Percentiles rank a stretch among this genome's conserved stretches.
These are phyloP conservation scores for Nevesoporus exiguus DNA, from an alignment of 768 basidiomycete species.

Conservation along the genomic window DNA sequence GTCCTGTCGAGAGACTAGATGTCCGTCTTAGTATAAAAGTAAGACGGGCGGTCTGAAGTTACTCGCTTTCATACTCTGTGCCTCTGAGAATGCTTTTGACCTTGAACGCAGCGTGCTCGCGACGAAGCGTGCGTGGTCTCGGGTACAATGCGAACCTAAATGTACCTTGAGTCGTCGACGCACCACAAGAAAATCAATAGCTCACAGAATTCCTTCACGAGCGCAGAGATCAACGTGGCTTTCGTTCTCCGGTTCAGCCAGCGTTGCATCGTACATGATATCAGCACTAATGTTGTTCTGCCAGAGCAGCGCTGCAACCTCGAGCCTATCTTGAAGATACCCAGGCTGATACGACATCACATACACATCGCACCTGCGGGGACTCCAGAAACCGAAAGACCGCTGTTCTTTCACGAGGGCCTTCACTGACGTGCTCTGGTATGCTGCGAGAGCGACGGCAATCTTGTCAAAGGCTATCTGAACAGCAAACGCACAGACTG, in stretches of 20 bases:
- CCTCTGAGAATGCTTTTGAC: constrained; percentile 80
- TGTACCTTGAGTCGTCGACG: constrained; percentile 35
- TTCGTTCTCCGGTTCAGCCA: constrained; percentile 61
- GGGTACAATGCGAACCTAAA: constrained; percentile 52
- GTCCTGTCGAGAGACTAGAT: constrained; percentile 60
- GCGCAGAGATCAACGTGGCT: constrained; percentile 62
- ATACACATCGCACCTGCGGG: constrained; percentile 86
- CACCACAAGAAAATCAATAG: constrained; percentile 3
- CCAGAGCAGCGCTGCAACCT: constrained; percentile 76
- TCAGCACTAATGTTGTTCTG: constrained; percentile 80
- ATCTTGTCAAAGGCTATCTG: constrained; percentile 82
- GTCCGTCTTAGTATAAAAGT: constrained; percentile 12
- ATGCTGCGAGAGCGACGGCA: constrained; percentile 60
- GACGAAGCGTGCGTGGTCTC: constrained; percentile 50
- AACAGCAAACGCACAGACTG: constrained; percentile 64
- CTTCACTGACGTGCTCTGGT: constrained; percentile 63
- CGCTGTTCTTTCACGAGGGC: constrained; percentile 71
- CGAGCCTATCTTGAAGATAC: constrained; percentile 71
- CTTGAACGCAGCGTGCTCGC: constrained; percentile 70
- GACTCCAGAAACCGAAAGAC: constrained; percentile 88
- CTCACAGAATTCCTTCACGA: constrained; percentile 83
- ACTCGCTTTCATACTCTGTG: constrained; percentile 69
- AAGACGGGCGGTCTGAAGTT: not conserved
- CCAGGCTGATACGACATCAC: constrained; percentile 76
- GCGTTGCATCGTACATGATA: constrained; percentile 78